Evolutionary conservation across 768 basidiomycete species (phyloP).

Genomic region (Ramaria rubella): DNA sequence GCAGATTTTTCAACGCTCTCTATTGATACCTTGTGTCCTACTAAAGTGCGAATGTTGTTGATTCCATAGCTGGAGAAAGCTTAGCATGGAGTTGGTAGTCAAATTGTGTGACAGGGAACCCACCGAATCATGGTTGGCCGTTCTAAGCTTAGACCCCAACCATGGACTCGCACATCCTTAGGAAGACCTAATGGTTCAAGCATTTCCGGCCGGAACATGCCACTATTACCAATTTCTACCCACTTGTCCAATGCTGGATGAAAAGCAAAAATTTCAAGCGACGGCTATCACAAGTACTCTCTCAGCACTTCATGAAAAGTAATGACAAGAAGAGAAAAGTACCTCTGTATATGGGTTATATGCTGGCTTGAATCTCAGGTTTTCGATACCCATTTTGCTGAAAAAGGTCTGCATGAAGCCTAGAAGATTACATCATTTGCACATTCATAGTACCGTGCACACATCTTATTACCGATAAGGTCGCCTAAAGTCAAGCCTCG

Average conservation of each 20-base stretch:
- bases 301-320: constrained; percentile 1
- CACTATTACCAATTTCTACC: constrained; percentile 98
- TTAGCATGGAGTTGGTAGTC: neutral
- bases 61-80: constrained; percentile 72
- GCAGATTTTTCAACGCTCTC: constrained; percentile 84
- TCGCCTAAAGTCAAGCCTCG: constrained; percentile 87
- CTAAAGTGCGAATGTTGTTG: constrained; percentile 91
- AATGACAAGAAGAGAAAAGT: constrained; percentile 10
- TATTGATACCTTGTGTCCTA: constrained; percentile 94
- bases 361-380: constrained; percentile 95
- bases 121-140: constrained; percentile 98
- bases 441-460: neutral
- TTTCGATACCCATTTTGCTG: constrained; percentile 92
- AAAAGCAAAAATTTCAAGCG: constrained; percentile 97
- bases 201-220: constrained; percentile 99
- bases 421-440: constrained; percentile 23
- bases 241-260: constrained; percentile 89
- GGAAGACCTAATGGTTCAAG: constrained; percentile 98
- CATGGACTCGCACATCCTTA: constrained; percentile 91
- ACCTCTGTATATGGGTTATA: constrained; percentile 99
- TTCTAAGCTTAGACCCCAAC: constrained; percentile 93
- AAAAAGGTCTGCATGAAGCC: constrained; percentile 99
- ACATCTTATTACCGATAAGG: constrained; percentile 65
- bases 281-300: constrained; percentile 51
- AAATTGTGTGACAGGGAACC: constrained; percentile 20